These are phyloP conservation scores for Phytophthora syringae DNA, from an alignment of 352 stramenopile genomes.

Conservation along the genomic window DNA sequence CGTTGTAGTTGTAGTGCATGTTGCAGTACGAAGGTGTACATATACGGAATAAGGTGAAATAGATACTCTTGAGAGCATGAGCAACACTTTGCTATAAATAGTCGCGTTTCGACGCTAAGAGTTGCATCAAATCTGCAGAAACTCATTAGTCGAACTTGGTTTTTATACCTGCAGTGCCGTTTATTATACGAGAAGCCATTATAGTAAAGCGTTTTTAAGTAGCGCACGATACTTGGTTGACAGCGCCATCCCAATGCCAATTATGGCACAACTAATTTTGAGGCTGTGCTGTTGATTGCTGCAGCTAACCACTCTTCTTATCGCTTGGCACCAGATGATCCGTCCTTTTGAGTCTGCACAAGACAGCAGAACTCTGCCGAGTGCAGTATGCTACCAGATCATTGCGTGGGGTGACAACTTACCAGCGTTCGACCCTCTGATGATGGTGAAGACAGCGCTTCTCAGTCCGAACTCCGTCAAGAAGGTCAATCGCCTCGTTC, in stretches of 20 bases:
- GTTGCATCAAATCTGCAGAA: conserved; percentile 5
- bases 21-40: conserved; percentile 32
- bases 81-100: conserved; percentile 10
- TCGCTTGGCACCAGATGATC: conserved; percentile 3
- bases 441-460: conserved; percentile 8
- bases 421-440: conserved; percentile 11
- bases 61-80: conserved; percentile 18
- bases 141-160: no score
- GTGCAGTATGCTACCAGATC: conserved; percentile 10
- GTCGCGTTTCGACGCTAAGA: conserved; percentile 5
- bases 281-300: background rate
- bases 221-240: no score
- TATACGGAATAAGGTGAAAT: conserved; percentile 26
- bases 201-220: no score
- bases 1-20: conserved; percentile 26
- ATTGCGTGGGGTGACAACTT: conserved; percentile 5
- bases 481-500: conserved; percentile 4
- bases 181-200: no score
- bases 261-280: background rate
- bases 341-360: background rate
- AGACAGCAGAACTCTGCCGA: background rate
- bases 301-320: background rate
- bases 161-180: no score
- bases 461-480: conserved; percentile 4
- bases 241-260: background rate